A percentile compares a stretch with the other conserved stretches of the same genome.
These are phyloP conservation scores for Sungouiella blattae DNA, from an alignment of 805 yeast species.

Conservation along the genomic window DNA sequence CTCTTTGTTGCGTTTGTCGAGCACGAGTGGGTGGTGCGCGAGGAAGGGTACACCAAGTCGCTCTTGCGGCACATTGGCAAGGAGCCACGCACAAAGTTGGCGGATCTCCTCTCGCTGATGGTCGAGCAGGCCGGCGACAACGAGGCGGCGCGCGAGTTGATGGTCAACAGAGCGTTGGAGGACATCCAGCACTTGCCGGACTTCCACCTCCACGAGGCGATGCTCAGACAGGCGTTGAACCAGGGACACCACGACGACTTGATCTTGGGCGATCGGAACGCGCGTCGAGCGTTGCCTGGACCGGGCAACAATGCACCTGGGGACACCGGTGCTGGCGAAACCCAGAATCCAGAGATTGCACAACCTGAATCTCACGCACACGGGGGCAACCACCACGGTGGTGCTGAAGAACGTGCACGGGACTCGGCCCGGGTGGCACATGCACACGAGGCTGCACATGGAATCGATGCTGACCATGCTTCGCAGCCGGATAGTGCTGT, in stretches of 20 bases:
- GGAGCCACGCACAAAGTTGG: slow-evolving; percentile 42
- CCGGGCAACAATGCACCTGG: no score
- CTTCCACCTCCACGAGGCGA: slow-evolving; percentile 4
- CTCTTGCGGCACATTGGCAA: slow-evolving; percentile 58
- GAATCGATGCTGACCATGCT: no score
- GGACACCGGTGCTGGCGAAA: no score
- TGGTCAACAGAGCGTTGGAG: slow-evolving; percentile 14
- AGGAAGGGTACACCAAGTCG: slow-evolving; percentile 62
- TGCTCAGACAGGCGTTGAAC: slow-evolving; percentile 11
- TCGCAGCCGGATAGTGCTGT: no score
- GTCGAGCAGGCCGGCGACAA: slow-evolving; percentile 3
- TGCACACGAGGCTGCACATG: no score
- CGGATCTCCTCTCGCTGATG: slow-evolving; percentile 28
- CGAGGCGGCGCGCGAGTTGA: slow-evolving; percentile 4
- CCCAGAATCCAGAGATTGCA: no score
- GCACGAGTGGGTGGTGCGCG: slow-evolving; percentile 70
- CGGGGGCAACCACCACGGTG: no score
- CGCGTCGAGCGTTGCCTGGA: no score
- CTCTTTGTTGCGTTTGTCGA: slow-evolving; percentile 50
- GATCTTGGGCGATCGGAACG: background rate
- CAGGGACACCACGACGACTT: slow-evolving; percentile 8
- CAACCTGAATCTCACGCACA: no score
- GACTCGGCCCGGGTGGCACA: no score
- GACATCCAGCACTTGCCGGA: slow-evolving; percentile 12
- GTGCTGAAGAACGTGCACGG: no score